phyloP scores from a whole-genome alignment of 331 rosid genomes.

The Quercus phellos region DNA sequence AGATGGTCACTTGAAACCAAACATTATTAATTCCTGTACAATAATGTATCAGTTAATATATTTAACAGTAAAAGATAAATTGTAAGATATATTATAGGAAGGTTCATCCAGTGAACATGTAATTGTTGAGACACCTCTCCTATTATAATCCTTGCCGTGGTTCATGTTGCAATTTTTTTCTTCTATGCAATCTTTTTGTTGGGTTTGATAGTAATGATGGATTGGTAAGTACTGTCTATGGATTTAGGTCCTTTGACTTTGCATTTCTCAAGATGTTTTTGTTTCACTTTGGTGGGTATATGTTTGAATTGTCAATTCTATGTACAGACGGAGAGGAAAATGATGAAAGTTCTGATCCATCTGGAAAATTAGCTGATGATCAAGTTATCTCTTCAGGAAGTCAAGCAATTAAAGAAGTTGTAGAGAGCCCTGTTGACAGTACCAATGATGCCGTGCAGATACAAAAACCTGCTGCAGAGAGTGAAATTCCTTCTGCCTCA shows the following conservation, averaged over 20 bases:
- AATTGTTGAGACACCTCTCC: not conserved
- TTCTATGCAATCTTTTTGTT: not conserved
- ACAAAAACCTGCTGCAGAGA: conserved; percentile 21
- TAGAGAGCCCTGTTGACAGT: conserved; percentile 25
- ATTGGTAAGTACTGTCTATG: not conserved
- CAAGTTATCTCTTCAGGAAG: conserved; percentile 36
- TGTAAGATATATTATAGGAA: not conserved
- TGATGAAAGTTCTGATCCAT: conserved; percentile 17
- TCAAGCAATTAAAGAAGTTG: conserved; percentile 36
- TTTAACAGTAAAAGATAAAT: not conserved
- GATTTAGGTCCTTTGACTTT: not conserved
- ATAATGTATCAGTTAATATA: not conserved
- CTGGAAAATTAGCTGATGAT: conserved; percentile 20
- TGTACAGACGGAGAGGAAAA: conserved; percentile 28
- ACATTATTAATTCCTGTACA: not conserved
- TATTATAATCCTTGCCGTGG: not conserved
- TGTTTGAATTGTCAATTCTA: conserved; percentile 16
- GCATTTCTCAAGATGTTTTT: not conserved
- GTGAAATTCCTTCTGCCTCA: conserved; percentile 34
- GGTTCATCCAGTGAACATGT: not conserved
- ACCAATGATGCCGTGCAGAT: conserved; percentile 30
- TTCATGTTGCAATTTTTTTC: not conserved
- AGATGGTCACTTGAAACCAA: not conserved
- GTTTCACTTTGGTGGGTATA: conserved; percentile 1
- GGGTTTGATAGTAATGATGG: not conserved